phyloP scores from a whole-genome alignment of 2,329 filamentous ascomycete species.

The Dothidotthia symphoricarpi region DNA sequence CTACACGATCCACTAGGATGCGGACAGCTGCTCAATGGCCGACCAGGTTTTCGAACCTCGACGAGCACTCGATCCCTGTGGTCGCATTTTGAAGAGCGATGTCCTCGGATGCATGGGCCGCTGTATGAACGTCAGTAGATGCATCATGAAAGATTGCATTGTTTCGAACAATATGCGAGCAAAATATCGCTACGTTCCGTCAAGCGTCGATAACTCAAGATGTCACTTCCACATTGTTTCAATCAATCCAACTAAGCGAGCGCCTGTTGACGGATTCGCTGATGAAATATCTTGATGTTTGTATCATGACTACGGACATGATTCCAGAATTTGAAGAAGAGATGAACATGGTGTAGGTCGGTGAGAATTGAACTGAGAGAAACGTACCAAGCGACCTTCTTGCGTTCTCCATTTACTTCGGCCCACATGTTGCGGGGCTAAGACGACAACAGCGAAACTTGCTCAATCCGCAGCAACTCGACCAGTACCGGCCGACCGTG shows the following conservation, averaged over 20 bases:
- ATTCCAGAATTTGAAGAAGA: background rate
- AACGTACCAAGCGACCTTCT: slow-evolving; percentile 72
- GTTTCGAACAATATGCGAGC: no score
- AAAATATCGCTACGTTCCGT: no score
- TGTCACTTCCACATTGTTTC: no score
- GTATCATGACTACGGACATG: no score
- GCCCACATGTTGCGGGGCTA: slow-evolving; percentile 54
- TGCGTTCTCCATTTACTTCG: slow-evolving; percentile 65
- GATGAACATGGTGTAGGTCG: no score
- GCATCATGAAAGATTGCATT: no score
- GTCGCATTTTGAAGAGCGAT: slow-evolving; percentile 72
- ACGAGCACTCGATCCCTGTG: slow-evolving; percentile 68
- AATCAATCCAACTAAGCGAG: no score
- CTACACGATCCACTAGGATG: slow-evolving; percentile 63
- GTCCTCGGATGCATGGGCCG: slow-evolving; percentile 72
- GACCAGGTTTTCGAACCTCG: slow-evolving; percentile 68
- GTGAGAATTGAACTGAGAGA: background rate
- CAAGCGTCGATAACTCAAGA: no score
- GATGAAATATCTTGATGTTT: no score
- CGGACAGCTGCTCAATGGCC: slow-evolving; percentile 67
- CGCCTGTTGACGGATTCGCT: no score
- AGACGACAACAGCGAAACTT: slow-evolving; percentile 25
- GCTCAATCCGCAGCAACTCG: slow-evolving; percentile 25
- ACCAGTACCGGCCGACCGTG: slow-evolving; percentile 17
- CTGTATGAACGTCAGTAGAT: slow-evolving; percentile 43